Percentiles rank a stretch among this genome's conserved stretches.
phyloP scores from a whole-genome alignment of 2,329 filamentous ascomycete genomes.

The Lasiodiplodia hormozganensis region DNA sequence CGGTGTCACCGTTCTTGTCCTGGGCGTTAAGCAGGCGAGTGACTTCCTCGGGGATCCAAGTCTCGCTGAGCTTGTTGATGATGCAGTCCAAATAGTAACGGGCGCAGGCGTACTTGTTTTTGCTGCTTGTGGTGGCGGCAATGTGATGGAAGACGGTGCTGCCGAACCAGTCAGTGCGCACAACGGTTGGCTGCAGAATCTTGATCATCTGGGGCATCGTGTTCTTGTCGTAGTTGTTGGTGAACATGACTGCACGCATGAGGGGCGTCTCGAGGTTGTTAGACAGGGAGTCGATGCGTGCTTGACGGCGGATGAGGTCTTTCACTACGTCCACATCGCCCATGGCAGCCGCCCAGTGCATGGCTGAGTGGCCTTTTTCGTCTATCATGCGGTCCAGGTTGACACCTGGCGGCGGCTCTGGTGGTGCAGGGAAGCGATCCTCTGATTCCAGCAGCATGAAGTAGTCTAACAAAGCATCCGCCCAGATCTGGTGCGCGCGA shows the following conservation, averaged over 20 bases:
- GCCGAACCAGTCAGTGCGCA: constrained; percentile 77
- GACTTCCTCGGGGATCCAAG: constrained; percentile 76
- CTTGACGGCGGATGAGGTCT: constrained; percentile 82
- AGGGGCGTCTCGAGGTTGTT: constrained; percentile 80
- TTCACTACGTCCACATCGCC: constrained; percentile 91
- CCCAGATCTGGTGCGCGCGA: constrained; percentile 87
- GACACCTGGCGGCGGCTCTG: constrained; percentile 83
- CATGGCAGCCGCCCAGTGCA: constrained; percentile 98
- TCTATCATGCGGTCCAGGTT: constrained; percentile 93
- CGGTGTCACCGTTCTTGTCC: constrained; percentile 89
- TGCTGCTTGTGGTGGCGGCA: constrained; percentile 82
- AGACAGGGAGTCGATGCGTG: constrained; percentile 72
- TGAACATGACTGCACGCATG: constrained; percentile 94
- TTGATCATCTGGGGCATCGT: constrained; percentile 86
- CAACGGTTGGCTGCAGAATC: constrained; percentile 82
- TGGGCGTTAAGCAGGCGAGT: constrained; percentile 80
- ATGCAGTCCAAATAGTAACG: constrained; percentile 94
- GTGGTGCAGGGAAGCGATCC: constrained; percentile 70
- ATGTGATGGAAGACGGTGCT: constrained; percentile 95
- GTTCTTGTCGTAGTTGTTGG: constrained; percentile 93
- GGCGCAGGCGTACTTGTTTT: constrained; percentile 86
- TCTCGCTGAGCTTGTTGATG: constrained; percentile 83
- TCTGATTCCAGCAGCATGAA: constrained; percentile 88
- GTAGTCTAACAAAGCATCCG: constrained; percentile 93
- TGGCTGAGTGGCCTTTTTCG: constrained; percentile 86